phyloP scores from a whole-genome alignment of 2,329 filamentous ascomycete genomes.

The Dryadomyces sulphureus region DNA sequence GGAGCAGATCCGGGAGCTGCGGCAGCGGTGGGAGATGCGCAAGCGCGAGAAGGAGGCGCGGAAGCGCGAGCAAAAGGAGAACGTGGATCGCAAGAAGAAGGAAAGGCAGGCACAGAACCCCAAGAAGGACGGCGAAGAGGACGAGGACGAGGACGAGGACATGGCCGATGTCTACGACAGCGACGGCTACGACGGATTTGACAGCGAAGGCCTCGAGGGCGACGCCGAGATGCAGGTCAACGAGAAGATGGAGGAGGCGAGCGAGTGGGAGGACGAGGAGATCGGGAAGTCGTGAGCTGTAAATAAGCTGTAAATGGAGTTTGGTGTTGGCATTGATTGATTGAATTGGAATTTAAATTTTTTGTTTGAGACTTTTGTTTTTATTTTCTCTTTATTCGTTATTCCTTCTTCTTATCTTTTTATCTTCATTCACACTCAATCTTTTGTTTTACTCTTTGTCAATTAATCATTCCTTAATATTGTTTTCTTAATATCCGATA shows the following conservation, averaged over 20 bases:
- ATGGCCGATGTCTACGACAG: constrained; percentile 24
- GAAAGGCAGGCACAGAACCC: constrained; percentile 1
- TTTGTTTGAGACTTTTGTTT: too few species aligned
- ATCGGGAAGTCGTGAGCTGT: too few species aligned
- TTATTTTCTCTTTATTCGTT: too few species aligned
- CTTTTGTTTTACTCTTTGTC: too few species aligned
- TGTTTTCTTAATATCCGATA: too few species aligned
- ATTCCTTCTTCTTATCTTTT: too few species aligned
- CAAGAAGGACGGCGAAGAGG: constrained; percentile 20
- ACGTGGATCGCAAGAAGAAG: constrained; percentile 65
- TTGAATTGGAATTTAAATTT: too few species aligned
- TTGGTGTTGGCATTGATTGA: neutral
- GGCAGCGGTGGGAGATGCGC: constrained; percentile 68
- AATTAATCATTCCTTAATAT: too few species aligned
- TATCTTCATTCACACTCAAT: too few species aligned
- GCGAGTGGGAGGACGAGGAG: constrained; percentile 37
- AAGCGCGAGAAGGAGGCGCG: constrained; percentile 70
- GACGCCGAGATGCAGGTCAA: constrained; percentile 35
- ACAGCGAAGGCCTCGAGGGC: constrained; percentile 34
- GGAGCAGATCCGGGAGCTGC: constrained; percentile 62
- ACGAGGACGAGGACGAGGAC: constrained; percentile 25
- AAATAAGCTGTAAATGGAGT: too few species aligned
- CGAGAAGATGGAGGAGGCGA: constrained; percentile 31
- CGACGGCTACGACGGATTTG: constrained; percentile 33
- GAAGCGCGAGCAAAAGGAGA: constrained; percentile 71